Evolutionary conservation across 1,284 basidiomycete species (phyloP), one percentile per base, ranked within the genome.

Genomic region (Sporisorium iseilematis-ciliati): DNA sequence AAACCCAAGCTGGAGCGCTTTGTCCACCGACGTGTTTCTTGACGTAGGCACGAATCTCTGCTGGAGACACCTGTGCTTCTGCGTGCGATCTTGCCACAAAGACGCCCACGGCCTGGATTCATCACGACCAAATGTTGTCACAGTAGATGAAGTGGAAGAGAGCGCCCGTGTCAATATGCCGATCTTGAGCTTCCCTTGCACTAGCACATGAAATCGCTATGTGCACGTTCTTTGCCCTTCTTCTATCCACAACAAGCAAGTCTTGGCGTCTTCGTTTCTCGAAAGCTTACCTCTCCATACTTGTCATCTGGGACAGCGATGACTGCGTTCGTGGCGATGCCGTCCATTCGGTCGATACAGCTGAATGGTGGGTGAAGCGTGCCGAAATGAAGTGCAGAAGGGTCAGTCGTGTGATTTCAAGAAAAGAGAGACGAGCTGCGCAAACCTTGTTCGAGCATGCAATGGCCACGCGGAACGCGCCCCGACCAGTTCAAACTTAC

Each of bases 1-100:
- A 94, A 2, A 94, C 90, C 91, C 91, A 93, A 5, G 88, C 87
- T 0, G 93, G 93, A 1, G 91, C 89, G 46, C 65, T 70, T 53
- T 81, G 80, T 35, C 66, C 69, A 12, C 71, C 68, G 23, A 82
- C 60, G 11, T 77, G 67, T 42, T 73, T 58, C 50, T 76, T 77
- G 42, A 82, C 80, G 42, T 75, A 71, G 1, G 61, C 54, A 25
- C 77, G 73, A 16, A 75, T 67, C 14, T 60, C 84, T 91, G 92
- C 91, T 92, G 72, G 53, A 41, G 61, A 51, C 2, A 66, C 70
- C 45, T 62, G 57, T 7, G 63, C 43, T 21, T 65, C 56, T 29
- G 63, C 60, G 45, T 69, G 66, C 49, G 69, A 70, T 33, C 67
- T 52, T 21, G 42, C 62, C 14, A 81, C 70, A 52, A 81, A 81